Evolutionary conservation across 1,139 yeast species (phyloP).

Genomic region (Candida tetrigidarum): DNA sequence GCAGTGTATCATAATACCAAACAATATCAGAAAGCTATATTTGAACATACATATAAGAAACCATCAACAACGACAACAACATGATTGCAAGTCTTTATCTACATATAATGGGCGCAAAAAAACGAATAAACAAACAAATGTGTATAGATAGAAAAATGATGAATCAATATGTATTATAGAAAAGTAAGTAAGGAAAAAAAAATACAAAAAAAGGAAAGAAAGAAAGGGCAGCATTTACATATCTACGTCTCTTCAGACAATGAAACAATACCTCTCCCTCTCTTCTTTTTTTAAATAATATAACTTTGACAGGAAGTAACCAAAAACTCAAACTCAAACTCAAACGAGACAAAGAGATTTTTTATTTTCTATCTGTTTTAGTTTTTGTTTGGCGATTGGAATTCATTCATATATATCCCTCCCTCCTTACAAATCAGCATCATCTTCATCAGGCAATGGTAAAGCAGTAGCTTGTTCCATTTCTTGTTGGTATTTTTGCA

Average conservation of each 20-base stretch:
- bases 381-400: not conserved
- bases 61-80: too few species aligned
- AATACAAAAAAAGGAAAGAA: not conserved
- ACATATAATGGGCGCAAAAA: constrained; percentile 4
- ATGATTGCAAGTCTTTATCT: too few species aligned
- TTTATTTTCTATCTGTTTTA: not conserved
- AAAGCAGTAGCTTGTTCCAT: constrained; percentile 99
- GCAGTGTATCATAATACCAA: constrained; percentile 29
- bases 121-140: not conserved
- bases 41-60: constrained; percentile 14
- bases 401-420: too few species aligned
- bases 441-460: constrained; percentile 99
- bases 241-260: not conserved
- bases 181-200: not conserved
- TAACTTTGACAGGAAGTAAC: not conserved
- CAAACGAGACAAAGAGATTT: not conserved
- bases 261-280: constrained; percentile 24
- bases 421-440: constrained; percentile 81
- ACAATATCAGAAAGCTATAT: constrained; percentile 25
- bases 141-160: constrained; percentile 1
- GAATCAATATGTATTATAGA: constrained; percentile 1
- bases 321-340: too few species aligned
- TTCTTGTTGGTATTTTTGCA: constrained; percentile 99
- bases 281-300: not conserved
- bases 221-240: not conserved